Evolutionary conservation across 2,329 filamentous ascomycete species (phyloP), one percentile per base, ranked within the genome.

Genomic region (Colletotrichum sp.): DNA sequence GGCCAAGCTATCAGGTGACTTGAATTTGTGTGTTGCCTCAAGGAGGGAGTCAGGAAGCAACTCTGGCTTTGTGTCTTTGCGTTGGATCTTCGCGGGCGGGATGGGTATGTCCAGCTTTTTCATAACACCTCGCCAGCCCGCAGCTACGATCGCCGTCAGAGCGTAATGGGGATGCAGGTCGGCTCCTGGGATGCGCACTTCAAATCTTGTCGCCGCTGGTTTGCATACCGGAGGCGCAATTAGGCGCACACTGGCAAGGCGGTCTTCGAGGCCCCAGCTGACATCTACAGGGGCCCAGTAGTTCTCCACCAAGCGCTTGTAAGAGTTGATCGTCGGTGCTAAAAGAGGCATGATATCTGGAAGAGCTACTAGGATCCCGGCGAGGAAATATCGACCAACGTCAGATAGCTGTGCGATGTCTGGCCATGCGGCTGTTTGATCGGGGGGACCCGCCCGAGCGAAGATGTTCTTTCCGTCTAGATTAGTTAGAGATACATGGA

Each of bases 241-340:
- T 1, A 27, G 52, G 2, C 52, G 52, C 22, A 57, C 22, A 4
- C 52, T 57, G 1, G 52, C 22, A 57, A 27, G 52, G 8, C 52
- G 52, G 2, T 57, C 52, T 4, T 57, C 52, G 12, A 57, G 52
- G 7, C 52, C 52, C 52, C 52, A 57, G 4, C 13, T 57, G 1
- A 57, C 15, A 27, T 27, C 52, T 2, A 57, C 94, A 0, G 94
- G 94, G 0, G 94, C 94, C 94, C 94, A 95, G 86, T 94, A 95
- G 82, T 95, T 95, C 85, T 95, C 94, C 1, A 95, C 93, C 0
- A 95, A 88, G 6, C 94, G 90, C 83, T 95, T 95, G 86, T 95
- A 95, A 67, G 92, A 94, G 85, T 95, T 95, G 76, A 95, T 88
- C 1, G 92, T 95, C 0, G 94, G 94, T 3, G 93, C 94, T 15